Evolutionary conservation across 495 filamentous ascomycete species (phyloP).

Genomic region (Aspergillus biplanus): DNA sequence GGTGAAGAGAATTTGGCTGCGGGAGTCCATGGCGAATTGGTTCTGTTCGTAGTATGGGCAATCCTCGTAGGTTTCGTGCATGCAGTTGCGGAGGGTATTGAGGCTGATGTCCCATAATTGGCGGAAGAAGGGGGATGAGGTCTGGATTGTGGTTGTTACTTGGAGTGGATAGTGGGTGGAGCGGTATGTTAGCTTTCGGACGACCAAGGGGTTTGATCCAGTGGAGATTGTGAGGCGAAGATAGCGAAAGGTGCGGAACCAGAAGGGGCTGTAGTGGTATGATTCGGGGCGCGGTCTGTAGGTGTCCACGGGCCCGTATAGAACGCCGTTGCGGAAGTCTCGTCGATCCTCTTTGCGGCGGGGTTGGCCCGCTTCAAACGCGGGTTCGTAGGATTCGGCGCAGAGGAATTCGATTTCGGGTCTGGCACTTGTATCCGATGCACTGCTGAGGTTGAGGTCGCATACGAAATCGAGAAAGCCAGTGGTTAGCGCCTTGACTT

Average conservation of each 20-base stretch:
- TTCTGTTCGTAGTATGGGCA: constrained; percentile 40
- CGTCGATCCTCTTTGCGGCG: constrained; percentile 22
- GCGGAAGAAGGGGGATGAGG: constrained; percentile 14
- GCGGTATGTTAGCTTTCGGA: constrained; percentile 19
- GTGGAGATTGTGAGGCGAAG: constrained; percentile 25
- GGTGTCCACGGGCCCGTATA: constrained; percentile 26
- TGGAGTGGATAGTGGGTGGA: constrained; percentile 30
- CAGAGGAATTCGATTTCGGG: constrained; percentile 23
- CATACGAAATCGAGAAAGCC: constrained; percentile 25
- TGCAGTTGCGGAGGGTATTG: constrained; percentile 30
- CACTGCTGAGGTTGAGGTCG: neutral
- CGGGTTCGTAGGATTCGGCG: constrained; percentile 33
- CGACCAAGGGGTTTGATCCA: constrained; percentile 3
- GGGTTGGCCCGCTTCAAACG: constrained; percentile 27
- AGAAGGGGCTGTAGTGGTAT: constrained; percentile 28
- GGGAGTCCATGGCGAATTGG: constrained; percentile 33
- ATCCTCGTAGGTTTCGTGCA: constrained; percentile 37
- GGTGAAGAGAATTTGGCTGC: constrained; percentile 31
- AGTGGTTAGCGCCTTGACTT: constrained; percentile 22
- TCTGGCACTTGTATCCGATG: constrained; percentile 21
- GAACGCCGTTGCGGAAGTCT: constrained; percentile 19
- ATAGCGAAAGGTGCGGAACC: constrained; percentile 37
- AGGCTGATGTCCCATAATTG: constrained; percentile 33
- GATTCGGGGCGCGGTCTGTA: neutral
- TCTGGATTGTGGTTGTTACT: constrained; percentile 23